phyloP scores from a whole-genome alignment of 2,329 filamentous ascomycete species.

The Fusarium fujikuroi region DNA sequence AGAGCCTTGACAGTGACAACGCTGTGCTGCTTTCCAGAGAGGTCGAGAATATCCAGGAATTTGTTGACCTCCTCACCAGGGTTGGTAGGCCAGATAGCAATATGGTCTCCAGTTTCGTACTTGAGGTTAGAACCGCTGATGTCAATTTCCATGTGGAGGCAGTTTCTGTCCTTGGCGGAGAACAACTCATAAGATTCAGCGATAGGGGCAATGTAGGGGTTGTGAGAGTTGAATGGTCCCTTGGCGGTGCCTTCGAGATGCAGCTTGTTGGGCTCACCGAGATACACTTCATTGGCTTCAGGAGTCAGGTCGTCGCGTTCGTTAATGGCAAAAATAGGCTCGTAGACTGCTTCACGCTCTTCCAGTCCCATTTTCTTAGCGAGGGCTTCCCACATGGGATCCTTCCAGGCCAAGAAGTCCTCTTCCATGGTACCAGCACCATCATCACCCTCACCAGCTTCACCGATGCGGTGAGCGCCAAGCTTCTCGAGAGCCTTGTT shows the following conservation, averaged over 20 bases:
- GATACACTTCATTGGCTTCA: constrained; percentile 84
- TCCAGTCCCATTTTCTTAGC: constrained; percentile 86
- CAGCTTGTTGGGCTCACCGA: constrained; percentile 96
- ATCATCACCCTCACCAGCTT: constrained; percentile 94
- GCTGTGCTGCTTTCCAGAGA: constrained; percentile 78
- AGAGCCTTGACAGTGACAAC: constrained; percentile 92
- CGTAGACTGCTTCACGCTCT: constrained; percentile 95
- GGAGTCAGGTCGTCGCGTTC: constrained; percentile 78
- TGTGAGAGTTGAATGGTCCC: constrained; percentile 95
- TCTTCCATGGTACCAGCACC: constrained; percentile 99
- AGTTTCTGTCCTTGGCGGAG: constrained; percentile 89
- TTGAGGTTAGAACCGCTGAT: constrained; percentile 87
- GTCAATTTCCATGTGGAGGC: constrained; percentile 95
- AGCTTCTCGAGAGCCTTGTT: constrained; percentile 83
- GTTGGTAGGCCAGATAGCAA: constrained; percentile 97
- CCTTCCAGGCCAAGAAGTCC: constrained; percentile 98
- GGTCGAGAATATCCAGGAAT: constrained; percentile 81
- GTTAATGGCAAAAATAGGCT: constrained; percentile 86
- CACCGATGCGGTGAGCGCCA: constrained; percentile 84
- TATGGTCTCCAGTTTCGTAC: constrained; percentile 97
- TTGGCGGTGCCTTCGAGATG: constrained; percentile 87
- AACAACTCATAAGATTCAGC: constrained; percentile 92
- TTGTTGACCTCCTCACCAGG: constrained; percentile 91
- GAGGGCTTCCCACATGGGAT: constrained; percentile 95
- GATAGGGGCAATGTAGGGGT: constrained; percentile 96